phyloP scores from a whole-genome alignment of 257 asterid species.

The Penstemon barbatus region DNA sequence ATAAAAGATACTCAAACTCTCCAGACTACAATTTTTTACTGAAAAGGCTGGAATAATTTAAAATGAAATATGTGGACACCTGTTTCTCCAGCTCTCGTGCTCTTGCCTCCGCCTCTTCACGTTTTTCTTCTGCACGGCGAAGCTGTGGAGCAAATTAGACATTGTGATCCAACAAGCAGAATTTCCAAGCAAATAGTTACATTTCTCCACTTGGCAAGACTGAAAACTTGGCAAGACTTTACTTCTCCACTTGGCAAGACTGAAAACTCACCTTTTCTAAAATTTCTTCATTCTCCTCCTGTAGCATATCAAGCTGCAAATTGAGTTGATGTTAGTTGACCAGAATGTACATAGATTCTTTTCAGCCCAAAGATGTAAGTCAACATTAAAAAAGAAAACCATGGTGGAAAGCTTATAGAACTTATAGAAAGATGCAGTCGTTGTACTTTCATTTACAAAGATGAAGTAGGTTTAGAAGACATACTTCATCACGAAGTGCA shows the following conservation, averaged over 20 bases:
- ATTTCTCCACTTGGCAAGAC: background rate
- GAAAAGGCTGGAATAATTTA: constrained; percentile 23
- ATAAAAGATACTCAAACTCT: background rate
- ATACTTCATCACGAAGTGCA: constrained; percentile 96
- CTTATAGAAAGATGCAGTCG: constrained; percentile 13
- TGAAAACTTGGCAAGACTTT: no score
- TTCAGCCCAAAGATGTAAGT: constrained; percentile 24
- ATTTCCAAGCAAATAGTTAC: constrained; percentile 14
- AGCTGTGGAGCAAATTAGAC: constrained; percentile 64
- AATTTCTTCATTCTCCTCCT: constrained; percentile 84
- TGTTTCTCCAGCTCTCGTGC: constrained; percentile 94
- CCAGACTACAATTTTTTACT: background rate
- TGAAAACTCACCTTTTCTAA: constrained; percentile 75
- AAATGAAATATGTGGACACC: constrained; percentile 43
- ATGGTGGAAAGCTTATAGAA: constrained; percentile 20
- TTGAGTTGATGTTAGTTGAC: constrained; percentile 28
- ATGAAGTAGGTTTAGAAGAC: constrained; percentile 25
- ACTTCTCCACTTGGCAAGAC: constrained; percentile 1
- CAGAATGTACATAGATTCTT: constrained; percentile 11
- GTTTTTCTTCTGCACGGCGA: constrained; percentile 81
- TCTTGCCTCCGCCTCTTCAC: constrained; percentile 94
- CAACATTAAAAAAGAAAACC: constrained; percentile 12
- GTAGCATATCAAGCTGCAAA: constrained; percentile 96
- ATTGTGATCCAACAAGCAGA: constrained; percentile 28
- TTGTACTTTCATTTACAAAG: constrained; percentile 24